Conservation (phyloP, 257 asterid genomes). For the Primulina eburnea region DNA sequence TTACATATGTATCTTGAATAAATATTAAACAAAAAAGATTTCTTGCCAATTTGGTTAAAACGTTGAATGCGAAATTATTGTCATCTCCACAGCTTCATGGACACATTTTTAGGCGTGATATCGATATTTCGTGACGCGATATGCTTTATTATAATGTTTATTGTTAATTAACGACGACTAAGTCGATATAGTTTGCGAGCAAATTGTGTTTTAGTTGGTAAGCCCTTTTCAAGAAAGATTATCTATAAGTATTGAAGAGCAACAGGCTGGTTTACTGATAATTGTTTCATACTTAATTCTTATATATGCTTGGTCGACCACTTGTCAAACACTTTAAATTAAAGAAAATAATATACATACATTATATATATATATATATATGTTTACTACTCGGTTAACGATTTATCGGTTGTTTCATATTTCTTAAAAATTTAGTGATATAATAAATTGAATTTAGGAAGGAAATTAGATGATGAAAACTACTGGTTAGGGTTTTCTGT, state of each 20-base stretch:
- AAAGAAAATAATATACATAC: too few relatives aligned
- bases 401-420: too few relatives aligned
- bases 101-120: conserved; percentile 26
- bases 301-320: conserved; percentile 6
- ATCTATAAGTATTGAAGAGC: conserved; percentile 15
- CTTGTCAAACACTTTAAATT: conserved; percentile 22
- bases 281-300: background rate
- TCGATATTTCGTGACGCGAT: conserved; percentile 13
- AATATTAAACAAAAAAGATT: conserved; percentile 29
- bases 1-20: conserved; percentile 3
- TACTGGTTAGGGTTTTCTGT: background rate
- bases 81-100: conserved; percentile 29
- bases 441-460: too few relatives aligned
- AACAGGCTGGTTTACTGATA: background rate
- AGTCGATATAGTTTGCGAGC: conserved; percentile 18
- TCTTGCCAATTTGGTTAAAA: conserved; percentile 32
- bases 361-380: too few relatives aligned
- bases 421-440: too few relatives aligned
- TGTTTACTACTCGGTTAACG: too few relatives aligned
- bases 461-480: too few relatives aligned
- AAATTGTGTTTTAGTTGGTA: conserved; percentile 31
- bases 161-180: conserved; percentile 49
- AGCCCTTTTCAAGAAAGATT: conserved; percentile 35
- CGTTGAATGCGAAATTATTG: conserved; percentile 14
- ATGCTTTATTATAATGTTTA: conserved; percentile 22